A percentile compares a stretch with the other conserved stretches of the same genome.
These are phyloP conservation scores for Penicillium sp. DNA, from an alignment of 2,329 filamentous ascomycete genomes.

Conservation along the genomic window DNA sequence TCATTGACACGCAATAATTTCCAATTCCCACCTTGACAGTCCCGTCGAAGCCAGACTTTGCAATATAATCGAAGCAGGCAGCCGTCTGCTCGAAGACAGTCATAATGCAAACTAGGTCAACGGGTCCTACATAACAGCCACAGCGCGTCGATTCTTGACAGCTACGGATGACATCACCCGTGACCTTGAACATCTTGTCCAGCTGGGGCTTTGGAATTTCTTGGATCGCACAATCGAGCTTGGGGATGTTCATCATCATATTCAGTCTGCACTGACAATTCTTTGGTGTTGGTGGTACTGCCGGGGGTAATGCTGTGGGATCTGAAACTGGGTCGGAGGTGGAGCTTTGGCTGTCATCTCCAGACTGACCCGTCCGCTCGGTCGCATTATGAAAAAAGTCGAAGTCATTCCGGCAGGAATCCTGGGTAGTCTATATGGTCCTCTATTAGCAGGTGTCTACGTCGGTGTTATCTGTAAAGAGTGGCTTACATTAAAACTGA, in stretches of 20 bases:
- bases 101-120: slow-evolving; percentile 17
- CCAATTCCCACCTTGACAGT: slow-evolving; percentile 14
- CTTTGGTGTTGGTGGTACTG: neutral
- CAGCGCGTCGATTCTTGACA: slow-evolving; percentile 10
- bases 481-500: slow-evolving; percentile 25
- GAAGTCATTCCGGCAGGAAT: neutral
- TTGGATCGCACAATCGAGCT: slow-evolving; percentile 6
- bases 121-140: slow-evolving; percentile 7
- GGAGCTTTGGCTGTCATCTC: neutral
- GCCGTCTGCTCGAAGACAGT: slow-evolving; percentile 17
- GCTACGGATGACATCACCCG: slow-evolving; percentile 9
- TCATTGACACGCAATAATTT: slow-evolving; percentile 10
- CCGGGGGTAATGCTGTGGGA: neutral
- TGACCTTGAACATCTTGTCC: slow-evolving; percentile 12
- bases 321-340: neutral
- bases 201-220: slow-evolving; percentile 7
- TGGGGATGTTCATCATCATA: slow-evolving; percentile 10
- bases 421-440: neutral
- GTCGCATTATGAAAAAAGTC: too few species aligned
- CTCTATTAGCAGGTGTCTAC: neutral
- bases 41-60: slow-evolving; percentile 9
- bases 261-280: slow-evolving; percentile 11
- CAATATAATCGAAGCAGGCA: slow-evolving; percentile 16
- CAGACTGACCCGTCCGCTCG: too few species aligned
- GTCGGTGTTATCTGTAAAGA: neutral